Percentiles rank a stretch among this genome's conserved stretches.
phyloP scores from a whole-genome alignment of 2,329 filamentous ascomycete species.

The Colletotrichum brevisporum region DNA sequence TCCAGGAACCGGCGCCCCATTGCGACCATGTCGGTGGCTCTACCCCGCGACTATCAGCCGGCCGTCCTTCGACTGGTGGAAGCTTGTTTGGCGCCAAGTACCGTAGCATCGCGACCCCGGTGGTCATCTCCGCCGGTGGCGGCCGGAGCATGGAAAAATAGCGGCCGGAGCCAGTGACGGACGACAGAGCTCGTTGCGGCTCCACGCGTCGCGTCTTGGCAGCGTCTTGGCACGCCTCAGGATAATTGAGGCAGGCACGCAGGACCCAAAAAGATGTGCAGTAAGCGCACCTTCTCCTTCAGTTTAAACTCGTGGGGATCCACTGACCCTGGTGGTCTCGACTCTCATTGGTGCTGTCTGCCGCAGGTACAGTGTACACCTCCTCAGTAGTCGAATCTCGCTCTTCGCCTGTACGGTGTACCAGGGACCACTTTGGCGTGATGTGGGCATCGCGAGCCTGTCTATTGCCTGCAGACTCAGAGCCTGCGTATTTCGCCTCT shows the following conservation, averaged over 20 bases:
- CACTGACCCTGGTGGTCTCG: not conserved
- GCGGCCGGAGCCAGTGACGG: constrained; percentile 34
- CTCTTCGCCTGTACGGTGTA: constrained; percentile 16
- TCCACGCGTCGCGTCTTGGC: constrained; percentile 35
- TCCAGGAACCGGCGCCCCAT: constrained; percentile 20
- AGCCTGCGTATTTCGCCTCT: constrained; percentile 22
- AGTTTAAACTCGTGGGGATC: constrained; percentile 30
- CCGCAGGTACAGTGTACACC: constrained; percentile 18
- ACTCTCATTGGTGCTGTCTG: not conserved
- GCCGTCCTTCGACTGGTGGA: not conserved
- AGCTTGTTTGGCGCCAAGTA: constrained; percentile 35
- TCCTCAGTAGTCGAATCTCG: not conserved
- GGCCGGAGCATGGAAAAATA: constrained; percentile 31
- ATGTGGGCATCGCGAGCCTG: constrained; percentile 18
- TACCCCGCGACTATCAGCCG: constrained; percentile 29
- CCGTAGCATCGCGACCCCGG: constrained; percentile 17
- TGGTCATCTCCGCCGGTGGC: constrained; percentile 31
- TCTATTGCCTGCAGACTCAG: no score
- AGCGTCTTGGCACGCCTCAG: constrained; percentile 31
- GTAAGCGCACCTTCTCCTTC: constrained; percentile 18
- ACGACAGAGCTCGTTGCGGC: constrained; percentile 23
- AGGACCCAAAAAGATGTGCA: not conserved
- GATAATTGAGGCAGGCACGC: constrained; percentile 14
- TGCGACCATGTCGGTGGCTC: constrained; percentile 9
- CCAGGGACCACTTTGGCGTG: constrained; percentile 19